A percentile compares a stretch with the other conserved stretches of the same genome.
Conservation (phyloP, 805 yeast genomes). For the Saccharomycopsis microspora region DNA sequence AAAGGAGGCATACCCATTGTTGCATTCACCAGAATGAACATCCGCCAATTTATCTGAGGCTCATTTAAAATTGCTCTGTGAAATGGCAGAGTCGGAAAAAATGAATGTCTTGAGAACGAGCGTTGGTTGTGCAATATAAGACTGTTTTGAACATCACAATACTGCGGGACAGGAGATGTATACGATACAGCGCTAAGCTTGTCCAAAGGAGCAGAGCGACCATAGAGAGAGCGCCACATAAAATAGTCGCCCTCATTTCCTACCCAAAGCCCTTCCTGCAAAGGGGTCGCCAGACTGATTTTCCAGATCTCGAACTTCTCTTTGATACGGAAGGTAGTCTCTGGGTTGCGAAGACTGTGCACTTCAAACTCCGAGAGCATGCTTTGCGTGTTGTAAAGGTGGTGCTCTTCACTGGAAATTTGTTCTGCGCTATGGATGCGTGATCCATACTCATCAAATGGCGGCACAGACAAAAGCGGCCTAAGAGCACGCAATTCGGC, state of each 20-base stretch:
- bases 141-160: conserved; percentile 11
- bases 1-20: neutral
- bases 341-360: neutral
- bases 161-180: conserved; percentile 4
- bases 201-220: neutral
- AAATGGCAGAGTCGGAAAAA: neutral
- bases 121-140: neutral
- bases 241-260: conserved; percentile 76
- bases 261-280: conserved; percentile 46
- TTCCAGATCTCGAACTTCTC: conserved; percentile 76
- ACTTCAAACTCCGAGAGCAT: neutral
- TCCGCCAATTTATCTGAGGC: neutral
- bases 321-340: conserved; percentile 47
- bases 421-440: too few relatives aligned
- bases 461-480: too few relatives aligned
- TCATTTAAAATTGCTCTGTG: neutral
- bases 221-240: conserved; percentile 19
- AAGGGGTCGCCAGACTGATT: conserved; percentile 59
- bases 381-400: too few relatives aligned
- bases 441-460: too few relatives aligned
- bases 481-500: too few relatives aligned
- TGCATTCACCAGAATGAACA: neutral
- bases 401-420: too few relatives aligned
- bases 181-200: too few relatives aligned
- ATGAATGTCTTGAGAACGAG: neutral